Base-by-base conservation (phyloP, 352 stramenopile species). In the Phytophthora cryptogea region DNA sequence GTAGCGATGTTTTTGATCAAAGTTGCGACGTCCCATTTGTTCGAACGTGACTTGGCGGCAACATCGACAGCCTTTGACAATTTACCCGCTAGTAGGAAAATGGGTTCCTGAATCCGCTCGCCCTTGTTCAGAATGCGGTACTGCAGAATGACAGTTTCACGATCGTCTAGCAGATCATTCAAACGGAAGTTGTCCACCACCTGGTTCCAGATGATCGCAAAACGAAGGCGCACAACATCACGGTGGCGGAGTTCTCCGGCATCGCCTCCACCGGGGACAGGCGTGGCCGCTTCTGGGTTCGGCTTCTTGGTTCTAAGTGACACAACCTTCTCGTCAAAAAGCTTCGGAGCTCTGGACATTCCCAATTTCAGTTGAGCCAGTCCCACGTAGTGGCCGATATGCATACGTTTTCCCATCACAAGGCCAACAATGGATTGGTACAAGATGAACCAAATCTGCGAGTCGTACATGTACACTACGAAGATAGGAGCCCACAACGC, bases 131-230 rank as follows among this genome's bases (percentile, higher is more conserved):
- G 41, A 33, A 95, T 89, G 10, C 83, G 80, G 36, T 95, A 95
- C 57, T 95, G 86, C 28, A 95, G 44, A 37, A 95, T 94, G 17
- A 90, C 78, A 0, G 84, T 92, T 57, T 95, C 86, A 32, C 86
- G 83, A 35, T 95, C 84, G 23, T 95, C 86, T 1, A 95, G 59
- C 16, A 95, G 53, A 55, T 95, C 86, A 31, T 90, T 91, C n/a
- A 92, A 39, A 4, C 86, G 83, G 47, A 95, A 95, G 45, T 83
- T 93, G 54, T 86, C 89, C 23, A 95, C 82, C 40, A 92, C 78
- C 65, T 95, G 82, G 63, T 95, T 95, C 86, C 86, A 95, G 27
- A 95, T 86, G 42, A 95, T 89, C 0, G 83, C 83, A 56, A 94
- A 94, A 14, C 85, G 87, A 36, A 94, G 54, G 2, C 72, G 80